Percentiles rank a stretch among this genome's conserved stretches.
Evolutionary conservation across 106 monocot genomes (phyloP).

Genomic region (Cymbidium sinense): DNA sequence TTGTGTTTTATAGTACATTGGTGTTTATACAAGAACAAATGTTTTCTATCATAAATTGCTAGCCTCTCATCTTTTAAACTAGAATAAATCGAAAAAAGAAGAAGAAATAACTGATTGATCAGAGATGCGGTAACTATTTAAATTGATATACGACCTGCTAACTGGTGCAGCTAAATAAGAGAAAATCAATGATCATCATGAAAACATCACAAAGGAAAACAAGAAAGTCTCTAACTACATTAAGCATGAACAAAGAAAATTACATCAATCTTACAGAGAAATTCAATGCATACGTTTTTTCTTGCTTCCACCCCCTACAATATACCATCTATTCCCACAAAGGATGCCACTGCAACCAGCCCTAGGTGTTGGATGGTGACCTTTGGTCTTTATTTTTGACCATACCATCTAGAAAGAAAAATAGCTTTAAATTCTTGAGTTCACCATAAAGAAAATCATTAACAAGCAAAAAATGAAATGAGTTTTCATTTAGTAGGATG

Average conservation of each 20-base stretch:
- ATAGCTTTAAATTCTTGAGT: slow-evolving; percentile 1
- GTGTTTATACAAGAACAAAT: not conserved
- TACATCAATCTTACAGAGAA: slow-evolving; percentile 18
- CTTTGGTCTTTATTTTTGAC: slow-evolving; percentile 73
- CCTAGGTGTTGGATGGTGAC: slow-evolving; percentile 84
- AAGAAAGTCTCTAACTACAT: not conserved
- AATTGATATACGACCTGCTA: not conserved
- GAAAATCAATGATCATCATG: not conserved
- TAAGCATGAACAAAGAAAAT: slow-evolving; percentile 3
- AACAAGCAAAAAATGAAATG: not conserved
- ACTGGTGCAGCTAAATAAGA: not conserved
- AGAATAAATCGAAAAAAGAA: not conserved
- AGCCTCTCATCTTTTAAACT: not conserved
- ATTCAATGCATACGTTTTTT: slow-evolving; percentile 75
- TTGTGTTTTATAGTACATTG: not conserved
- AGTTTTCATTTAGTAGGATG: not conserved
- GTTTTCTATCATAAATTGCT: not conserved
- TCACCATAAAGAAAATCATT: not conserved
- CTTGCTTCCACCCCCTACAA: slow-evolving; percentile 96
- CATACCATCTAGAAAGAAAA: slow-evolving; percentile 79
- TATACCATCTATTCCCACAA: slow-evolving; percentile 97
- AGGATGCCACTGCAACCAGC: slow-evolving; percentile 87
- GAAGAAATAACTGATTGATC: not conserved
- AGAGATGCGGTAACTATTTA: not conserved
- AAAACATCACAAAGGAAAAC: not conserved